Evolutionary conservation across 139 green algal species (phyloP).

Genomic region (Gonium pectorale): DNA sequence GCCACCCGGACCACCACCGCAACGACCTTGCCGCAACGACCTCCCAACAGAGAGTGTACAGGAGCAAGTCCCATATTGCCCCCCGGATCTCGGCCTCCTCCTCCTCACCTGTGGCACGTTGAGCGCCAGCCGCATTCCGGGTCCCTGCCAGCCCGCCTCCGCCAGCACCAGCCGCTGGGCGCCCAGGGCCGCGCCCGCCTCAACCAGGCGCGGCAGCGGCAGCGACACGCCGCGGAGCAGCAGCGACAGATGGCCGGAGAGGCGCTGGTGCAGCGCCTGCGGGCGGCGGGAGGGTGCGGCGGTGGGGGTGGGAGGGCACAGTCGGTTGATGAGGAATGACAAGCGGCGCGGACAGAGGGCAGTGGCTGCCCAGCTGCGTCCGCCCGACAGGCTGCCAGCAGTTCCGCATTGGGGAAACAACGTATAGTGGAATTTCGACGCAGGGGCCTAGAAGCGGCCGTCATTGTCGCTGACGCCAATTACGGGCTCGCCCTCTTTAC

Average conservation of each 20-base stretch:
- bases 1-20: constrained; percentile 16
- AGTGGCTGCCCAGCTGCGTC: no score
- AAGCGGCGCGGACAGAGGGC: no score
- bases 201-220: constrained; percentile 34
- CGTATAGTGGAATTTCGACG: no score
- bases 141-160: constrained; percentile 51
- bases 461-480: no score
- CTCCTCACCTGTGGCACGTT: constrained; percentile 29
- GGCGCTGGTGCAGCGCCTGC: constrained; percentile 54
- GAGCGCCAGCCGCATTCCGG: constrained; percentile 39
- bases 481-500: no score
- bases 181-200: constrained; percentile 48
- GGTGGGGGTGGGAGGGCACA: no score
- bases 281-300: not conserved
- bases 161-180: constrained; percentile 62
- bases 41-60: not conserved
- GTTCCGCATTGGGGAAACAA: no score
- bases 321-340: no score
- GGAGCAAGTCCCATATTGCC: no score
- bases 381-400: no score
- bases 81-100: not conserved
- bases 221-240: constrained; percentile 36
- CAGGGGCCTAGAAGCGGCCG: no score
- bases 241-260: constrained; percentile 47
- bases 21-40: not conserved